Evolutionary conservation across 2,329 filamentous ascomycete species (phyloP).

Genomic region (Fusarium pilosicola): DNA sequence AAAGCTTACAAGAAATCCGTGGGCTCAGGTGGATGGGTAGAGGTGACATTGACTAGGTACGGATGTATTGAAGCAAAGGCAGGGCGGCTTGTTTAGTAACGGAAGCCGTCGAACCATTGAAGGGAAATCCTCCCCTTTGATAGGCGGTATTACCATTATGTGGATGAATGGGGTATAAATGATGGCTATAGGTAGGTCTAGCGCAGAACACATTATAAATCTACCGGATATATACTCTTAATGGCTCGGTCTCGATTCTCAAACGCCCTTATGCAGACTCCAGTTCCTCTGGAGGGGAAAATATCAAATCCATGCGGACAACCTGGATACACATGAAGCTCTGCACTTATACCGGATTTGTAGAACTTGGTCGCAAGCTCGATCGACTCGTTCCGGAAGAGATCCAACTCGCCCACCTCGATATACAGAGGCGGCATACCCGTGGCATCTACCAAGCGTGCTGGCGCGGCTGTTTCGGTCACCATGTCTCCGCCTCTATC

Average conservation of each 20-base stretch:
- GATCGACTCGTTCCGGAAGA: background rate
- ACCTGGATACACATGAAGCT: background rate
- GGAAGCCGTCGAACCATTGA: fast-evolving
- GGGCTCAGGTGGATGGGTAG: background rate
- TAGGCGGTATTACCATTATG: background rate
- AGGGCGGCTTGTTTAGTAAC: background rate
- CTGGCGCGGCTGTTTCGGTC: background rate
- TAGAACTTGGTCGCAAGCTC: background rate
- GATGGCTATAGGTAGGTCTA: background rate
- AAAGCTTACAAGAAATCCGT: background rate
- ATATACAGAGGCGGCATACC: background rate
- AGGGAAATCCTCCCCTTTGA: background rate
- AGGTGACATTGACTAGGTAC: no score
- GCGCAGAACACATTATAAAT: background rate
- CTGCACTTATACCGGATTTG: background rate
- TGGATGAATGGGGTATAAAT: background rate
- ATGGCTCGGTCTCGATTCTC: background rate
- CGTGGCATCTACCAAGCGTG: background rate
- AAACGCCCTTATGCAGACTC: background rate
- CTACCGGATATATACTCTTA: background rate
- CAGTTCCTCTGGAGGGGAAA: background rate
- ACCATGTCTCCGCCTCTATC: background rate
- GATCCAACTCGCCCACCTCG: background rate
- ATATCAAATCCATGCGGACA: background rate
- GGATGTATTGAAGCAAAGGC: background rate